Conservation (phyloP, 768 basidiomycete genomes). For the Mycena crocata region DNA sequence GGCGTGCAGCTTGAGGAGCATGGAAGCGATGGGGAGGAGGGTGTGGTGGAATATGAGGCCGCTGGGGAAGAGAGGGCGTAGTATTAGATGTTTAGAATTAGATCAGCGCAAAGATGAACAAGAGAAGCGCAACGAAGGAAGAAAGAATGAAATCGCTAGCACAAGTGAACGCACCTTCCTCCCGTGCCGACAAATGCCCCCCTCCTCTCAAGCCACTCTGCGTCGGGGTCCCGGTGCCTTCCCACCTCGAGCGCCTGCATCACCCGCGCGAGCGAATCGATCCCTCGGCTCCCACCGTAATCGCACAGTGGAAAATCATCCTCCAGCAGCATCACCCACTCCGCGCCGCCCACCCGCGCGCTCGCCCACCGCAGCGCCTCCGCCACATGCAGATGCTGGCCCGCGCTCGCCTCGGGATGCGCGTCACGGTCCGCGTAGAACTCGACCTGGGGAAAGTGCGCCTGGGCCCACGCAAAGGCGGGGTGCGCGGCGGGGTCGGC, state of each 20-base stretch:
- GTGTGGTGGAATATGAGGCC: slow-evolving; percentile 55
- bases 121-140: slow-evolving; percentile 2
- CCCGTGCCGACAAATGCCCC: slow-evolving; percentile 57
- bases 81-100: no score
- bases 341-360: slow-evolving; percentile 40
- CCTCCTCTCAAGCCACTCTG: slow-evolving; percentile 34
- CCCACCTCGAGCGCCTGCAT: slow-evolving; percentile 26
- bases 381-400: slow-evolving; percentile 54
- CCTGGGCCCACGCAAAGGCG: slow-evolving; percentile 44
- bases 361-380: slow-evolving; percentile 54
- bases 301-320: slow-evolving; percentile 58
- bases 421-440: slow-evolving; percentile 45
- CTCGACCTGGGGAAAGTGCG: slow-evolving; percentile 38
- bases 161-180: slow-evolving; percentile 46
- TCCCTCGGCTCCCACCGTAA: slow-evolving; percentile 2
- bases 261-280: slow-evolving; percentile 6
- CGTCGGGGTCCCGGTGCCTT: slow-evolving; percentile 5
- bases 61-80: no score
- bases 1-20: slow-evolving; percentile 47
- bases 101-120: no score
- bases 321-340: slow-evolving; percentile 58
- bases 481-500: slow-evolving; percentile 43
- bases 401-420: slow-evolving; percentile 41
- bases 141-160: not conserved
- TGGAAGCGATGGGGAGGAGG: slow-evolving; percentile 47